phyloP scores from a whole-genome alignment of 2,329 filamentous ascomycete genomes.

The Monosporascus sp. region DNA sequence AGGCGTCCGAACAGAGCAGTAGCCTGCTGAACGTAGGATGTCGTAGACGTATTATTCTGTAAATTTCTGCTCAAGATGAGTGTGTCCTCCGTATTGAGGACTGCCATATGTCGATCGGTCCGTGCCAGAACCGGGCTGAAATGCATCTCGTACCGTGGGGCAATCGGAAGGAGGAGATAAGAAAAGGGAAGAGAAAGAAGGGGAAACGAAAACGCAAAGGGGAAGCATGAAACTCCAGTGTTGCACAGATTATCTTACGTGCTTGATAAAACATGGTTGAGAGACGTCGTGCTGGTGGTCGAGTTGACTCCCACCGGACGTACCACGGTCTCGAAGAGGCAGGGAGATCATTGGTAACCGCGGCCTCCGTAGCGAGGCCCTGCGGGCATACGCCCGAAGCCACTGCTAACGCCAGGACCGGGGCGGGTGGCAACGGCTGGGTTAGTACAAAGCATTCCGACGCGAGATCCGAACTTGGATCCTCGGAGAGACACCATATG shows the following conservation, averaged over 20 bases:
- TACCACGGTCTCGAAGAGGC: constrained; percentile 5
- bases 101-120: constrained; percentile 39
- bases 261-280: neutral
- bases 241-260: neutral
- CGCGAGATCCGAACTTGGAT: constrained; percentile 96
- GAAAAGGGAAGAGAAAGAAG: constrained; percentile 14
- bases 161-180: constrained; percentile 15
- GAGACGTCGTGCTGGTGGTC: constrained; percentile 1
- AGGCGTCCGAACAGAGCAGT: constrained; percentile 45
- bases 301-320: neutral
- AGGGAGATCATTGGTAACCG: constrained; percentile 47
- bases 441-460: constrained; percentile 98
- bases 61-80: constrained; percentile 49
- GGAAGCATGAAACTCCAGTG: constrained; percentile 1
- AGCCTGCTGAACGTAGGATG: constrained; percentile 51
- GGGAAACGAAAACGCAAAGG: constrained; percentile 14
- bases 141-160: constrained; percentile 18
- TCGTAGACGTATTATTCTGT: constrained; percentile 48
- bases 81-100: constrained; percentile 34
- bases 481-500: constrained; percentile 99
- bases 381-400: constrained; percentile 55
- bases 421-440: constrained; percentile 84
- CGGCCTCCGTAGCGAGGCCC: constrained; percentile 51
- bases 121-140: constrained; percentile 29
- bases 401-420: constrained; percentile 71